Evolutionary conservation across 352 stramenopile species (phyloP), one percentile per base, ranked within the genome.

Genomic region (Phytophthora foliorum): DNA sequence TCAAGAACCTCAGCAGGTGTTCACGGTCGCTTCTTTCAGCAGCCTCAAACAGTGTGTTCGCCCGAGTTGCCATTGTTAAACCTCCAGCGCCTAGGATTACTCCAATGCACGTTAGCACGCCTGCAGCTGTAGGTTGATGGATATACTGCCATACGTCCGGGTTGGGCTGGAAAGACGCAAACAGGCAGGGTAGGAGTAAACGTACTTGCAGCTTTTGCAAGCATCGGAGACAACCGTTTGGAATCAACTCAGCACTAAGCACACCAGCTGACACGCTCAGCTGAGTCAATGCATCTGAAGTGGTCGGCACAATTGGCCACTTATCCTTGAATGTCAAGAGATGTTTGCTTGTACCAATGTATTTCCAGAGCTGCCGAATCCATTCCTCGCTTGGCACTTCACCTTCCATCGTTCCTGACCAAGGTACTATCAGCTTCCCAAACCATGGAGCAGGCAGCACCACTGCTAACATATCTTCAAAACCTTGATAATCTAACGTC

Each of bases 61-160:
- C 59, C 4, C n/a, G 48, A 54, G 22, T 49, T 27, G 54, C n/a
- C 34, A 58, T 0, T 32, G 38, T 7, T 50, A 68, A 34, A 19
- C 17, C n/a, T 31, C 25, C 42, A 55, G 13, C n/a, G n/a, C 24
- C 51, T 39, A 71, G 31, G 13, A 77, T 49, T 13, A 58, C 56
- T 51, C 64, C 65, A 74, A 86, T 69, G 44, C 75, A 78, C 10
- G 81, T 79, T n/a, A 91, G 42, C 19, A 91, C 70, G 25, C 83
- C 82, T 19, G 60, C 70, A 48, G 83, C 67, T 44, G 85, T 91
- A 57, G 85, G 83, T 48, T 93, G 83, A 44, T 93, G 81, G 42
- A 93, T 84, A 63, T 88, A 89, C 21, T 82, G 77, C 85, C 85
- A 93, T n/a, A 93, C 77, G 17, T 86, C 78, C 22, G 63, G 65